Evolutionary conservation across 192 early-diverging fungal species (phyloP).

Genomic region (Chytriomyces hyalinus): DNA sequence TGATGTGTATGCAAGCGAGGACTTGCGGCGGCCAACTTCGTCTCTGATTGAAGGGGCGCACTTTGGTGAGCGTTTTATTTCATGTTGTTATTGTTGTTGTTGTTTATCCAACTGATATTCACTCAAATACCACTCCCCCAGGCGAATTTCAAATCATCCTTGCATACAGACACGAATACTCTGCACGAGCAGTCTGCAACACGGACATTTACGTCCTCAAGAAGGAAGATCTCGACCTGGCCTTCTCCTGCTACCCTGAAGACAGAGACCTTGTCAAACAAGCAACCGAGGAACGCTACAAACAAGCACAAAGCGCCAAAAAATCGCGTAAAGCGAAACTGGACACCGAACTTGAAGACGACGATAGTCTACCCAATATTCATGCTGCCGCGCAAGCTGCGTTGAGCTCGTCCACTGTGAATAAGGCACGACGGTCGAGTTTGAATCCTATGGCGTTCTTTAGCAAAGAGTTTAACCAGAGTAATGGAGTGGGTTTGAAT

Average conservation of each 20-base stretch:
- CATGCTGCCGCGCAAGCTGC: not conserved
- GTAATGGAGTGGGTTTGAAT: too few species aligned
- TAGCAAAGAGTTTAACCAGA: too few species aligned
- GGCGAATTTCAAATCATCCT: slow-evolving; percentile 57
- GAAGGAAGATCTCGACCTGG: slow-evolving; percentile 48
- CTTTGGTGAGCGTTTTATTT: slow-evolving; percentile 44
- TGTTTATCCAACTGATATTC: too few species aligned
- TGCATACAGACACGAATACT: slow-evolving; percentile 52
- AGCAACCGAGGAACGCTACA: slow-evolving; percentile 43
- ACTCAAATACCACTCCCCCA: slow-evolving; percentile 10
- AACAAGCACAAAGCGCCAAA: slow-evolving; percentile 37
- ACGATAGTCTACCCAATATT: not conserved
- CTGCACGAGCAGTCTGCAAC: slow-evolving; percentile 53
- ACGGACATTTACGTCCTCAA: slow-evolving; percentile 57
- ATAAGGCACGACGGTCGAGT: not conserved
- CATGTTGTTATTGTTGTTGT: slow-evolving; percentile 22
- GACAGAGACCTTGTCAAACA: slow-evolving; percentile 40
- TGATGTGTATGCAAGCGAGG: slow-evolving; percentile 48
- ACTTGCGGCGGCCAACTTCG: slow-evolving; percentile 39
- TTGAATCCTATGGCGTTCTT: not conserved
- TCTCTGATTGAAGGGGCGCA: slow-evolving; percentile 56
- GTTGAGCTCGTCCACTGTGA: not conserved
- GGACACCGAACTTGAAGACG: slow-evolving; percentile 11
- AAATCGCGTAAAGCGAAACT: slow-evolving; percentile 36
- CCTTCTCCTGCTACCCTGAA: slow-evolving; percentile 51